Conservation (phyloP, 768 basidiomycete genomes). For the Termitomyces sp. region DNA sequence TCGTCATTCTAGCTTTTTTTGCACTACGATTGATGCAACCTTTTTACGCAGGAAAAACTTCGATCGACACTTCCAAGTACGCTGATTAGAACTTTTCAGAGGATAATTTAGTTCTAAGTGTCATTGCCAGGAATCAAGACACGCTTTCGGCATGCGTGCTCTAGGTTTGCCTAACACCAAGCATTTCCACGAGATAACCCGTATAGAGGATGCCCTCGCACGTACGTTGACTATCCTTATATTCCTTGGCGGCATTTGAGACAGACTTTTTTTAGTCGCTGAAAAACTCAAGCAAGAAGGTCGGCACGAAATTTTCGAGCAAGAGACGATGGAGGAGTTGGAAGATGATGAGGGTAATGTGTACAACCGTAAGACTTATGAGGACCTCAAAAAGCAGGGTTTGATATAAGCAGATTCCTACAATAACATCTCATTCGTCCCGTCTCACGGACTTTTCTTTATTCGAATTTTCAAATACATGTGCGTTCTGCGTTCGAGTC, state of each 20-base stretch:
- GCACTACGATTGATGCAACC: constrained; percentile 2
- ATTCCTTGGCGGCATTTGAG: background rate
- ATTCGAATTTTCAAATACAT: background rate
- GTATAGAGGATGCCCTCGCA: constrained; percentile 92
- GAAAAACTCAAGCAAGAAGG: constrained; percentile 98
- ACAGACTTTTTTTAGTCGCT: constrained; percentile 54
- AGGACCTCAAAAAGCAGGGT: constrained; percentile 94
- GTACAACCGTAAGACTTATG: constrained; percentile 97
- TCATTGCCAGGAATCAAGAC: constrained; percentile 71
- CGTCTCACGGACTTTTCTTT: too few species aligned
- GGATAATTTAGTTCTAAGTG: constrained; percentile 37
- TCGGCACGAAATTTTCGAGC: constrained; percentile 86
- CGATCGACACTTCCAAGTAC: constrained; percentile 88
- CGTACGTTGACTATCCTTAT: constrained; percentile 45
- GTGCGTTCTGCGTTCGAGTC: background rate
- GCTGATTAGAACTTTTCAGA: constrained; percentile 27
- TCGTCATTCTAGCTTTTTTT: background rate
- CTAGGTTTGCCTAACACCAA: constrained; percentile 97
- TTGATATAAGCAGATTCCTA: constrained; percentile 46
- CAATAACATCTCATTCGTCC: too few species aligned
- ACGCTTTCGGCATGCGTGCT: constrained; percentile 97
- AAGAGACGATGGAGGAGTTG: constrained; percentile 95
- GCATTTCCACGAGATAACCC: constrained; percentile 98
- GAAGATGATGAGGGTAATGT: constrained; percentile 99
- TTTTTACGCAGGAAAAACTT: constrained; percentile 74